Evolutionary conservation across 345 rosid species (phyloP), one percentile per base, ranked within the genome.

Genomic region (Aquilaria sinensis): DNA sequence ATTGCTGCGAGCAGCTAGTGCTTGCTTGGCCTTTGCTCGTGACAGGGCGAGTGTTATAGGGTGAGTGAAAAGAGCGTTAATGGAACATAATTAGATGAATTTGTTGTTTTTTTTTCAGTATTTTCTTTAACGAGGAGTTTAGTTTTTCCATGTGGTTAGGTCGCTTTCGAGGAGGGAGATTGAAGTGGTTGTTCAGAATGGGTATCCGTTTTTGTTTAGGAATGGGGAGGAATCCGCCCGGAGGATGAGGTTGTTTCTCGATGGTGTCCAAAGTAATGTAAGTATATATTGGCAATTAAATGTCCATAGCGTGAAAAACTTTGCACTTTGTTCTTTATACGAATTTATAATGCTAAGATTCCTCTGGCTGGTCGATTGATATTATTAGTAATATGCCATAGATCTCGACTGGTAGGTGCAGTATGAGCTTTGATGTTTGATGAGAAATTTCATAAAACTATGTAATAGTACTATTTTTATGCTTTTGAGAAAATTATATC

Each of bases 121-220:
- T 48, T 15, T 31, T 30, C 11, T 49, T 37, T 37, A 37, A 23
- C 31, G 1, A 34, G n/a, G 37, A 47, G 31, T 70, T 2, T 1
- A 54, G 23, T n/a, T 14, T 31, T 32, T 63, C 12, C 9, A 33
- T 34, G 31, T 57, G 46, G 49, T 62, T 62, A 94, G 99, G 79
- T 74, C 74, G 81, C 78, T 94, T 41, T 67, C 96, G 31, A 80
- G 79, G 81, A 81, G 79, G 58, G 96, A 90, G 34, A 70, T 90
- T 4, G 82, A 82, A 75, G 79, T 79, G 57, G 68, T 94, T 63
- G 88, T 85, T 43, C 75, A 67, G 57, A 81, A 79, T 66, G 91
- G 78, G 56, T 64, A 64, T 55, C 95, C 97, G 0, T 81, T 74
- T 63, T 67, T 88, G 70, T 94, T 94, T 65, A 80, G 61, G 72